These are phyloP conservation scores for Xerocomellus amylosporus DNA, from an alignment of 768 basidiomycete species.

Conservation along the genomic window DNA sequence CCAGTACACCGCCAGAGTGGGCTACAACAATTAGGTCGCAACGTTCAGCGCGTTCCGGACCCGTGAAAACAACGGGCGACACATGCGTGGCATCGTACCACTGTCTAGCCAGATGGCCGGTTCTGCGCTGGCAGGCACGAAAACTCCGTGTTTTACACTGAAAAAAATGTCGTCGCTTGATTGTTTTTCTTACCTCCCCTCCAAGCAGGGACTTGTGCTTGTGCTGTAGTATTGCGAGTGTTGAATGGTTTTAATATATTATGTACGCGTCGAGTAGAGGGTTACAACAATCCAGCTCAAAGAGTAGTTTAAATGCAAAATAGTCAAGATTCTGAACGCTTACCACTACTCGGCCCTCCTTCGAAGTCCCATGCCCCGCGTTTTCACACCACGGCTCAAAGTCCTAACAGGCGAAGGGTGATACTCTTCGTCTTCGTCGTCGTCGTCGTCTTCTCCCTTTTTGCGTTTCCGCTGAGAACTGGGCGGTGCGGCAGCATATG, in stretches of 20 bases:
- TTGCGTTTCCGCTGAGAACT: constrained; percentile 32
- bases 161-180: not conserved
- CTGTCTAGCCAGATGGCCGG: not conserved
- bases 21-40: constrained; percentile 46
- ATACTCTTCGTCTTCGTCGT: constrained; percentile 47
- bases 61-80: not conserved
- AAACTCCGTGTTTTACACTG: not conserved
- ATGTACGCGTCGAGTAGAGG: not conserved
- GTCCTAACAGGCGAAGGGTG: constrained; percentile 42
- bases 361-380: constrained; percentile 37
- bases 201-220: not conserved
- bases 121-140: not conserved
- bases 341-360: constrained; percentile 14
- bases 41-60: not conserved
- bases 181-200: not conserved
- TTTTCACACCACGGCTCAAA: constrained; percentile 39
- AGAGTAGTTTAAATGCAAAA: not conserved
- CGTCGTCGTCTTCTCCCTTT: constrained; percentile 22
- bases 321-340: too few species aligned
- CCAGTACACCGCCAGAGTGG: constrained; percentile 73
- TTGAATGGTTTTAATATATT: not conserved
- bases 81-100: not conserved
- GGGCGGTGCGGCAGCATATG: constrained; percentile 2
- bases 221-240: not conserved
- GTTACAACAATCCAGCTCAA: not conserved